phyloP scores from a whole-genome alignment of 129 eudicot species.

The Solidago caesia region DNA sequence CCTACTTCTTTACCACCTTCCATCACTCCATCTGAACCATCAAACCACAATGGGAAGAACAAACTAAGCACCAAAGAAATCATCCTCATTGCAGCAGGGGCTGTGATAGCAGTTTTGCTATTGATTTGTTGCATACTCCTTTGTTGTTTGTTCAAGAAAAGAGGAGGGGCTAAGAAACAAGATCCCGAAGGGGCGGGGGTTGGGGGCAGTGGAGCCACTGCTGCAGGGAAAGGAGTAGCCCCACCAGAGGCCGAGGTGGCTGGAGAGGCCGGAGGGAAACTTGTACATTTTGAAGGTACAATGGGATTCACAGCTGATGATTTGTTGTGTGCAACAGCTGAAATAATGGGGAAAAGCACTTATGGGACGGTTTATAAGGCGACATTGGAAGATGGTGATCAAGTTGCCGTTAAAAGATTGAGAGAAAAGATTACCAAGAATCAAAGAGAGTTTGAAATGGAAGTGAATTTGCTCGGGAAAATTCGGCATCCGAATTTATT shows the following conservation, averaged over 20 bases:
- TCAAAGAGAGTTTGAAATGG: constrained; percentile 74
- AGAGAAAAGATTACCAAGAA: constrained; percentile 75
- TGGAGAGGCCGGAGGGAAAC: constrained; percentile 77
- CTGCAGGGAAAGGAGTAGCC: constrained; percentile 28
- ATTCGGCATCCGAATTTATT: constrained; percentile 75
- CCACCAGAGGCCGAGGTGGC: constrained; percentile 53
- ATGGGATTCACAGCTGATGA: constrained; percentile 86
- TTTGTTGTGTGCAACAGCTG: constrained; percentile 86
- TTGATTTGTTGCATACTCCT: constrained; percentile 62
- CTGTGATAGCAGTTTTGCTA: constrained; percentile 50
- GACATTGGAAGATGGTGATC: constrained; percentile 72
- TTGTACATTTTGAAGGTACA: constrained; percentile 88
- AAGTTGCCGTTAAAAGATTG: constrained; percentile 84
- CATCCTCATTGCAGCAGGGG: constrained; percentile 83
- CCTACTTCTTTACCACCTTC: constrained; percentile 48
- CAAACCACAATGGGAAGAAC: constrained; percentile 18
- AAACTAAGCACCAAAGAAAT: constrained; percentile 57
- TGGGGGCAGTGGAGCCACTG: background rate
- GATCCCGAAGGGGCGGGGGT: constrained; percentile 24
- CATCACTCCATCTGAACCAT: constrained; percentile 20
- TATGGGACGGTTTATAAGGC: constrained; percentile 93
- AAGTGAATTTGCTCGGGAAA: constrained; percentile 72
- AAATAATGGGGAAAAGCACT: constrained; percentile 90
- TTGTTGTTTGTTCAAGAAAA: constrained; percentile 55
- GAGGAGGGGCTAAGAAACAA: constrained; percentile 32